Evolutionary conservation across 2,329 filamentous ascomycete species (phyloP).

Genomic region (Lecanicillium sp.): DNA sequence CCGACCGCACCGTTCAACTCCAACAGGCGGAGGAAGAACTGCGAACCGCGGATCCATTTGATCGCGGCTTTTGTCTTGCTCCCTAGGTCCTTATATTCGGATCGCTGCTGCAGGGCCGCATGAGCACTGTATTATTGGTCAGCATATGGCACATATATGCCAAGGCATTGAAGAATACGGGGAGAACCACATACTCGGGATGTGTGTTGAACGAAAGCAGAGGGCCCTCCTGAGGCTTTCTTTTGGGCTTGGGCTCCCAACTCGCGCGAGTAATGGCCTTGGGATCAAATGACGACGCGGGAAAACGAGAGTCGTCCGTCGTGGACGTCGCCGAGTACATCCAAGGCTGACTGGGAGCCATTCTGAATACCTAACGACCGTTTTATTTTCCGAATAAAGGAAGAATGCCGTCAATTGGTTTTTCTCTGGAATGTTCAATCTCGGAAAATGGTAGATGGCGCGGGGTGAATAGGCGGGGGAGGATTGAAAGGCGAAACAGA

Average conservation of each 20-base stretch:
- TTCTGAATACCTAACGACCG: background rate
- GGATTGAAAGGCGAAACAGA: background rate
- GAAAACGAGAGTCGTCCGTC: constrained; percentile 45
- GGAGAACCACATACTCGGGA: constrained; percentile 79
- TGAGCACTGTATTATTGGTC: constrained; percentile 43
- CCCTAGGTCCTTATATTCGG: constrained; percentile 60
- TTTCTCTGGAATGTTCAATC: background rate
- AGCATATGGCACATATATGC: background rate
- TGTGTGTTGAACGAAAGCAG: constrained; percentile 78
- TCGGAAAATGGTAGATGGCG: background rate
- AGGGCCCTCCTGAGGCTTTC: constrained; percentile 65
- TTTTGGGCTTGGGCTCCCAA: constrained; percentile 56
- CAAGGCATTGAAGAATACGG: background rate
- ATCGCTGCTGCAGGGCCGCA: constrained; percentile 56
- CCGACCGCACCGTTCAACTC: constrained; percentile 65
- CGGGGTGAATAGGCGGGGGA: background rate
- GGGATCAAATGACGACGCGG: constrained; percentile 66
- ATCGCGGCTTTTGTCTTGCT: constrained; percentile 64
- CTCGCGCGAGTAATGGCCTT: constrained; percentile 79
- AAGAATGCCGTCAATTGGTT: too few species aligned
- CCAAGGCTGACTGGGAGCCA: constrained; percentile 48
- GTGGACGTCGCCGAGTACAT: constrained; percentile 57
- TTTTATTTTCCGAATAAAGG: background rate
- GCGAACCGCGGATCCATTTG: constrained; percentile 60
- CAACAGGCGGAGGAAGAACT: constrained; percentile 61